Conservation (phyloP, 805 yeast genomes). For the Pichia gijzeniarum region DNA sequence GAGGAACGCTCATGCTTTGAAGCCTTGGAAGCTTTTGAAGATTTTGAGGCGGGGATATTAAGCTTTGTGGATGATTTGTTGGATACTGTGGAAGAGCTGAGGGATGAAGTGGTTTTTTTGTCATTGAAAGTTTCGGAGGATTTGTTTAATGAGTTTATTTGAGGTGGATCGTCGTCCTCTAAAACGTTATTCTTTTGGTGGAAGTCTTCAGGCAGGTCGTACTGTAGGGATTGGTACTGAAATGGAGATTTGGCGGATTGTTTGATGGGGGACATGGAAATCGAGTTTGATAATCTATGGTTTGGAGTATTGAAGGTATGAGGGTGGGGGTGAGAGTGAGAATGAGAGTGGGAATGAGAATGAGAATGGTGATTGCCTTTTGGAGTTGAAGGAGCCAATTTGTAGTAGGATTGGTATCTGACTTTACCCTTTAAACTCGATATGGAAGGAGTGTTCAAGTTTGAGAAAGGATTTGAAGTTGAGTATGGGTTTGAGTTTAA, state of each 20-base stretch:
- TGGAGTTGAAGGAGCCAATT: constrained; percentile 19
- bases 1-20: constrained; percentile 10
- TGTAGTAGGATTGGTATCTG: constrained; percentile 30
- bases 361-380: constrained; percentile 9
- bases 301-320: constrained; percentile 6
- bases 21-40: neutral
- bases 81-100: neutral
- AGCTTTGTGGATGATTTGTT: neutral
- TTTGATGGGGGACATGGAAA: constrained; percentile 16
- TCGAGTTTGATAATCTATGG: constrained; percentile 17
- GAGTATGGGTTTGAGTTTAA: constrained; percentile 12
- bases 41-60: neutral
- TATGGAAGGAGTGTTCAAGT: constrained; percentile 18
- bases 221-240: constrained; percentile 28
- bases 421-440: constrained; percentile 25
- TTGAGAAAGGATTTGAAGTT: constrained; percentile 12
- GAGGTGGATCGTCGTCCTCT: no score
- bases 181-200: constrained; percentile 12
- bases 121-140: no score
- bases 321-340: neutral
- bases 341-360: constrained; percentile 11
- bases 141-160: neutral
- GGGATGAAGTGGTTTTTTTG: no score
- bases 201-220: constrained; percentile 29
- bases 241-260: constrained; percentile 24